A percentile compares a stretch with the other conserved stretches of the same genome.
Evolutionary conservation across 805 yeast species (phyloP).

Genomic region (Jamesozyma hellenica): DNA sequence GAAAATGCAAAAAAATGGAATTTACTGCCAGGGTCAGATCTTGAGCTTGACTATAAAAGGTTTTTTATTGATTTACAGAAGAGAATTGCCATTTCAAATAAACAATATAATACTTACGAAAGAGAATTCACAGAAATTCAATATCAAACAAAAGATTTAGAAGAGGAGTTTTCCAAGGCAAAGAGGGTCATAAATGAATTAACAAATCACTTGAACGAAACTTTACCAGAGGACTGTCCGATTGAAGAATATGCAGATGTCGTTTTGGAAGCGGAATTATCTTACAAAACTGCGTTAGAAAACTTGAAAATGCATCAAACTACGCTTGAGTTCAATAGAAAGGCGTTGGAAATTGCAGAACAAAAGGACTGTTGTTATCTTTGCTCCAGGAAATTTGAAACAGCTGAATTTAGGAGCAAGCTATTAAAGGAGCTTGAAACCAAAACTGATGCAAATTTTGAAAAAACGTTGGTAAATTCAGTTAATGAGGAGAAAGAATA

Average conservation of each 20-base stretch:
- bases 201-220: constrained; percentile 16
- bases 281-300: constrained; percentile 50
- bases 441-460: constrained; percentile 26
- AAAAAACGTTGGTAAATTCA: constrained; percentile 27
- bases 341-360: constrained; percentile 58
- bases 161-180: constrained; percentile 8
- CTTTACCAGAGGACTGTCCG: constrained; percentile 32
- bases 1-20: constrained; percentile 6
- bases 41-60: constrained; percentile 16
- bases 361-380: constrained; percentile 52
- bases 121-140: constrained; percentile 12
- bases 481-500: constrained; percentile 28
- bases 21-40: constrained; percentile 8
- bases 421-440: constrained; percentile 25
- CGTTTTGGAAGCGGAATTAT: constrained; percentile 48
- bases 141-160: constrained; percentile 6
- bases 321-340: constrained; percentile 55
- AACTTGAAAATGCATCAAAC: constrained; percentile 61
- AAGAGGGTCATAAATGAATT: constrained; percentile 7
- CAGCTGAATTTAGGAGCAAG: constrained; percentile 18
- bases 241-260: constrained; percentile 43
- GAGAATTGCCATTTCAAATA: constrained; percentile 8
- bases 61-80: constrained; percentile 16
- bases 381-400: constrained; percentile 59
- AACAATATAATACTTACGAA: constrained; percentile 8